Conservation (phyloP, 2,329 filamentous ascomycete species). For the Ophiocordyceps sinensis region DNA sequence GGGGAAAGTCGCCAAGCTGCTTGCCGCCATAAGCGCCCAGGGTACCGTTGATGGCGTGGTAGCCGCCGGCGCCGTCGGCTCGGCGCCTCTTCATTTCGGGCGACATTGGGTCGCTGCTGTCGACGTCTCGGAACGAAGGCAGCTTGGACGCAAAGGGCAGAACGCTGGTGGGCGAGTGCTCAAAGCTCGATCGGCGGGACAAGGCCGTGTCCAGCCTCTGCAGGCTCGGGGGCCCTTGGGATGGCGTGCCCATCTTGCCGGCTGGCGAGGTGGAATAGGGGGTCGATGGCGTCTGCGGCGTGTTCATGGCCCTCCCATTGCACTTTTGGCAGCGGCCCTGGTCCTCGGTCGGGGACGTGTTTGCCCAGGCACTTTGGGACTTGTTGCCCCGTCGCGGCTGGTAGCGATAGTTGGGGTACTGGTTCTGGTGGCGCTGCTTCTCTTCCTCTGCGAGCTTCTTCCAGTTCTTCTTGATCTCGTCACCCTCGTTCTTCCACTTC, state of each 20-base stretch:
- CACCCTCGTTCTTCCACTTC: slow-evolving; percentile 70
- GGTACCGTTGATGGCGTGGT: slow-evolving; percentile 12
- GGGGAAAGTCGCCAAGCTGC: slow-evolving; percentile 4
- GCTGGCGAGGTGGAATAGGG: slow-evolving; percentile 24
- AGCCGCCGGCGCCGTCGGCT: slow-evolving; percentile 29
- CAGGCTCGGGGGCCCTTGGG: slow-evolving; percentile 8
- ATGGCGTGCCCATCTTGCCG: slow-evolving; percentile 8
- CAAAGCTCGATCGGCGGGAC: slow-evolving; percentile 14
- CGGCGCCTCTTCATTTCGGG: slow-evolving; percentile 49
- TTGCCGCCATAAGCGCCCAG: slow-evolving; percentile 4
- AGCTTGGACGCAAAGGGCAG: slow-evolving; percentile 10
- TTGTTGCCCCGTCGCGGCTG: slow-evolving; percentile 57
- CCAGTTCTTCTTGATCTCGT: slow-evolving; percentile 71
- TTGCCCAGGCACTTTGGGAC: slow-evolving; percentile 15
- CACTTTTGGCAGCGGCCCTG: slow-evolving; percentile 55
- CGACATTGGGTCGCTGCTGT: slow-evolving; percentile 25
- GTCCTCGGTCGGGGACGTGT: slow-evolving; percentile 28
- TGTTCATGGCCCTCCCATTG: slow-evolving; percentile 51
- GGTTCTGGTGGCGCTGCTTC: slow-evolving; percentile 73
- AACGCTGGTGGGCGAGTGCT: slow-evolving; percentile 10
- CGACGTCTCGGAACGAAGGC: slow-evolving; percentile 11
- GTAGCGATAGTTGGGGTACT: slow-evolving; percentile 90
- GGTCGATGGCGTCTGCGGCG: slow-evolving; percentile 43
- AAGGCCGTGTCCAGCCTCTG: slow-evolving; percentile 10
- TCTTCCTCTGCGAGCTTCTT: slow-evolving; percentile 85